Percentiles rank a stretch among this genome's conserved stretches.
Evolutionary conservation across 2,329 filamentous ascomycete species (phyloP).

Genomic region (Xylariaceae sp.): DNA sequence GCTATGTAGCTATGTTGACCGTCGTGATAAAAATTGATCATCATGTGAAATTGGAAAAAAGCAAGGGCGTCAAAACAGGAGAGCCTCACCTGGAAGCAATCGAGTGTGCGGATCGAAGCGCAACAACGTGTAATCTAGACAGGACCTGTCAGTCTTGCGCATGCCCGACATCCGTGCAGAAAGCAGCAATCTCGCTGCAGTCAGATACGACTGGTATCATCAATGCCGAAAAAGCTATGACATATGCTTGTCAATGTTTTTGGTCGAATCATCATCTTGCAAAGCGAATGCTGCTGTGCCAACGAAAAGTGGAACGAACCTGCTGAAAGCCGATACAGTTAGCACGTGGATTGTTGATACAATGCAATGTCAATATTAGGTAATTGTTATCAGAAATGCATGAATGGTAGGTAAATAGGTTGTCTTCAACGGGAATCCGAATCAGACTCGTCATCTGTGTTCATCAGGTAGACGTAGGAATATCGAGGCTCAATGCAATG

Average conservation of each 20-base stretch:
- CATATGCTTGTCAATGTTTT: conserved; percentile 95
- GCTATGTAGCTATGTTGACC: conserved; percentile 75
- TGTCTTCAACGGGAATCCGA: conserved; percentile 60
- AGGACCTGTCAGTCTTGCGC: conserved; percentile 30
- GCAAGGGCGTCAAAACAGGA: conserved; percentile 8
- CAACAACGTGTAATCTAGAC: conserved; percentile 6
- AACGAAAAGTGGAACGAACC: conserved; percentile 16
- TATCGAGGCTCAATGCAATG: not conserved
- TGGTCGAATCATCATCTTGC: conserved; percentile 73
- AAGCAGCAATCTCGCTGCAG: conserved; percentile 26
- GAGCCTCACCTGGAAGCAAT: conserved; percentile 15
- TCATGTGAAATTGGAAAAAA: conserved; percentile 46
- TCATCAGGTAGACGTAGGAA: conserved; percentile 42
- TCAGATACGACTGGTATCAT: conserved; percentile 49
- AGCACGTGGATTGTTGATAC: conserved; percentile 7
- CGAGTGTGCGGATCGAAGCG: not conserved
- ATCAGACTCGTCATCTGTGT: conserved; percentile 63
- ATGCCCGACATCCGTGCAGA: conserved; percentile 1
- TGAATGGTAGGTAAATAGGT: conserved; percentile 56
- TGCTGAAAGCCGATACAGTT: conserved; percentile 5
- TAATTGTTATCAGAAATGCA: conserved; percentile 39
- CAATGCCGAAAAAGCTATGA: conserved; percentile 64
- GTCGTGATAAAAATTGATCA: conserved; percentile 76
- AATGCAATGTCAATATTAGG: conserved; percentile 1
- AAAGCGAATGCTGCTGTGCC: conserved; percentile 11